Base-by-base conservation (phyloP, 140 eudicot genomes). In the Oenanthe javanica region DNA sequence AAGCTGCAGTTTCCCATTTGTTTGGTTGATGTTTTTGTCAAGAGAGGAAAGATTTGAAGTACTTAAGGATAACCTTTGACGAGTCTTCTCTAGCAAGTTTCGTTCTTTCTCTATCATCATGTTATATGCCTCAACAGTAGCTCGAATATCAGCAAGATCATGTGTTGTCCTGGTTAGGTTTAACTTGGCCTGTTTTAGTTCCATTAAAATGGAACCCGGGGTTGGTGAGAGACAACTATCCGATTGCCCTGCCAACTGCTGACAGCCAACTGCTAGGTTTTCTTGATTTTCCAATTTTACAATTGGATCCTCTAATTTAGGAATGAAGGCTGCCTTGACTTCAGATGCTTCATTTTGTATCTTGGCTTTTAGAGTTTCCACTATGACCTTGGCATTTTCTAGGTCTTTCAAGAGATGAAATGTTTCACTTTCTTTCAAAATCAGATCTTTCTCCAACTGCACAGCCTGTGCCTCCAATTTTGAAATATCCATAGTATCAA, bases 391-490 rank as follows among this genome's bases (percentile, higher is more conserved):
- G 12, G 97, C 88, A 42, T 85, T 82, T 86, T 95, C 97, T 21
- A 95, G 99, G 79, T 92, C 97, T 75, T 92, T 95, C 64, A 95
- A 81, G 77, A 95, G 97, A 67, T 92, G 89, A 40, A 92, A 86
- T 36, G 99, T 95, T 83, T 95, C 99, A 91, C 88, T 89, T 84
- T 95, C 99, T 89, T 92, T 95, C 25, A 81, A 25, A 16, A 88
- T 80, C 23, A 95, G 93, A 79, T 92, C 99, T 76, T 83, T 89
- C 71, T 92, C 93, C 85, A 92, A 64, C 86, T 90, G 86, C 75
- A 84, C 84, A 40, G 98, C 94, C 57, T 92, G 89, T 75, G 91
- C 91, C 83, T 92, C 96, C 69, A 89, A 86, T 81, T 89, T 85
- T n/a, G 89, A 86, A 71, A 89, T 78, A 67, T 90, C 92, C 75